Evolutionary conservation across 2,329 filamentous ascomycete species (phyloP), one percentile per base, ranked within the genome.

Genomic region (Fusarium brachygibbosum): DNA sequence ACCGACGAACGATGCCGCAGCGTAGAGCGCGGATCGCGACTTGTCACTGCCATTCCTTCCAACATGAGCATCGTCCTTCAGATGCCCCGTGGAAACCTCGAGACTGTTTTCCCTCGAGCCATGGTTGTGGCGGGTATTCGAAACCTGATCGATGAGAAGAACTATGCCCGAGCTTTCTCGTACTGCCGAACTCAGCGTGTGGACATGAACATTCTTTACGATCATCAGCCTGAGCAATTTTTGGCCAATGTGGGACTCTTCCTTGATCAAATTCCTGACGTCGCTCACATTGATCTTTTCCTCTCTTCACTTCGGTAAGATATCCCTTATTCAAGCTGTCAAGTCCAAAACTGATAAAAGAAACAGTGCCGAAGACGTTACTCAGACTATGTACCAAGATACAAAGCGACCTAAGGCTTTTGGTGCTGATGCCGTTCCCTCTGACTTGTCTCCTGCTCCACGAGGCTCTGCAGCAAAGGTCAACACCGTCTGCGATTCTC

Each of bases 181-280:
- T 91, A 93, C 66, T 98, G 96, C 77, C 90, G 96, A 51, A 95
- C 90, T 23, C 97, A 99, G 77, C 89, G 97, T 71, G 96, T 99
- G 1, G 96, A 99, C 76, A 94, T 98, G 91, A 99, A 99, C 76
- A 95, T 99, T 65, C 83, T 99, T 4, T 95, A 97, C 75, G 96
- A 99, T 76, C 93, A 98, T 79, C 89, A 90, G n/a, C 93, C 95
- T 0, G 85, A 90, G 37, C 92, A 97, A 71, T 98, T 99, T 76
- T 85, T 98, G 77, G 82, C 86, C 6, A 92, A 90, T 69, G 87
- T 97, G 13, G 84, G 85, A 1, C 79, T 92, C 1, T 97, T 99
- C 75, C 84, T 98, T 32, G 89, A 93, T 19, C 94, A 99, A 77
- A 85, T 99, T 40, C 89, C 91, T 72, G 94, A 93, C 68, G 84